phyloP scores from a whole-genome alignment of 2,329 filamentous ascomycete species.

The Davidsoniella australis region DNA sequence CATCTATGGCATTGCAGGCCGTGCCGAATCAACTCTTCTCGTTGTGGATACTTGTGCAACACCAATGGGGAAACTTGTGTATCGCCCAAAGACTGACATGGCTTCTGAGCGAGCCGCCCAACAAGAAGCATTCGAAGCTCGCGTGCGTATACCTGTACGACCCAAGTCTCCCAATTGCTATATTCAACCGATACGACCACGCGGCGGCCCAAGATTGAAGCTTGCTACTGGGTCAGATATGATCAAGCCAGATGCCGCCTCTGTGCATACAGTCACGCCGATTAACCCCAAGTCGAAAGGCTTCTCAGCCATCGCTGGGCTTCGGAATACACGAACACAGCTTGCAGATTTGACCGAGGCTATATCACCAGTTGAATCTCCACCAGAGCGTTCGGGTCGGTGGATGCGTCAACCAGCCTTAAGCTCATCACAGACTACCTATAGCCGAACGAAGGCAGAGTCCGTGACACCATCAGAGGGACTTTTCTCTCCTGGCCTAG shows the following conservation, averaged over 20 bases:
- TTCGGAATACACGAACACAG: no score
- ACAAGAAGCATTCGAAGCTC: slow-evolving; percentile 1
- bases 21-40: slow-evolving; percentile 48
- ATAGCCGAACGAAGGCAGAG: no score
- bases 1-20: slow-evolving; percentile 53
- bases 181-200: not conserved
- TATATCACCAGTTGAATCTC: no score
- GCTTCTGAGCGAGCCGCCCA: not conserved
- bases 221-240: not conserved
- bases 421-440: no score
- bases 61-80: slow-evolving; percentile 29
- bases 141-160: not conserved
- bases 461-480: no score
- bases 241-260: not conserved
- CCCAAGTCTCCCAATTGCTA: not conserved
- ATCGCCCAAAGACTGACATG: slow-evolving; percentile 16
- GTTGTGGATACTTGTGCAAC: slow-evolving; percentile 42
- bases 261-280: slow-evolving; percentile 1
- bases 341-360: no score
- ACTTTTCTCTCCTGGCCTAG: no score
- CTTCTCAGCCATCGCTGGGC: not conserved
- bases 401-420: no score
- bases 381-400: no score
- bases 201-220: not conserved
- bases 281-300: not conserved